Base-by-base conservation (phyloP, 2,329 filamentous ascomycete species). In the Plectosphaerella cucumerina region DNA sequence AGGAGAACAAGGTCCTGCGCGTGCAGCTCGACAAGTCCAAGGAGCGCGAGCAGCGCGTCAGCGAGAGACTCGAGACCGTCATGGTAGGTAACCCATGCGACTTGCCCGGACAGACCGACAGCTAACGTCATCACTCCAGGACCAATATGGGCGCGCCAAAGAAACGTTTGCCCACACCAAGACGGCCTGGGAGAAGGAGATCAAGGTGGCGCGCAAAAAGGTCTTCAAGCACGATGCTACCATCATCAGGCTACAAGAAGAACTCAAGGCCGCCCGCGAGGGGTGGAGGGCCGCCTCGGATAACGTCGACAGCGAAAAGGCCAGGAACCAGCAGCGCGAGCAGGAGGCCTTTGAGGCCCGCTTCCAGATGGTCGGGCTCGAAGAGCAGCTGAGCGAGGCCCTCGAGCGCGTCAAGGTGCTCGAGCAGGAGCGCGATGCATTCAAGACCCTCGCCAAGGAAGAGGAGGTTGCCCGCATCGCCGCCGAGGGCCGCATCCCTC, bases 381-480 rank as follows among this genome's bases (percentile, higher is more conserved):
- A 88, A 56, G 84, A 89, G 61, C 82, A 89, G 64, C 72, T 91
- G 2, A 75, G 84, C 21, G 78, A 84, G 54, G 75, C 86, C 17
- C 73, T 80, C 45, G 83, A 86, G 56, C 78, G 76, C 44, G 74
- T 88, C 58, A 82, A 79, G 63, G 69, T 86, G 31, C 75, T 87
- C 15, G 86, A 90, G 62, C 82, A 87, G 62, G 88, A 92, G 67
- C 84, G 86, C 8, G 87, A 90, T 64, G 82, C 86, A 3, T 80
- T 89, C 62, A 89, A 87, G 70, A 84, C 81, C 3, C 83, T 84
- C 47, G 80, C 87, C 31, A 79, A 87, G 68, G 87, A 87, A 59
- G 86, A 90, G 60, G 86, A 90, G 63, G 79, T 90, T 21, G 80
- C 85, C 18, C 80, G 84, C 47, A 85, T 90, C 49, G 86, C 87